Base-by-base conservation (phyloP, 2,329 filamentous ascomycete genomes). In the Tolypocladium sp. region DNA sequence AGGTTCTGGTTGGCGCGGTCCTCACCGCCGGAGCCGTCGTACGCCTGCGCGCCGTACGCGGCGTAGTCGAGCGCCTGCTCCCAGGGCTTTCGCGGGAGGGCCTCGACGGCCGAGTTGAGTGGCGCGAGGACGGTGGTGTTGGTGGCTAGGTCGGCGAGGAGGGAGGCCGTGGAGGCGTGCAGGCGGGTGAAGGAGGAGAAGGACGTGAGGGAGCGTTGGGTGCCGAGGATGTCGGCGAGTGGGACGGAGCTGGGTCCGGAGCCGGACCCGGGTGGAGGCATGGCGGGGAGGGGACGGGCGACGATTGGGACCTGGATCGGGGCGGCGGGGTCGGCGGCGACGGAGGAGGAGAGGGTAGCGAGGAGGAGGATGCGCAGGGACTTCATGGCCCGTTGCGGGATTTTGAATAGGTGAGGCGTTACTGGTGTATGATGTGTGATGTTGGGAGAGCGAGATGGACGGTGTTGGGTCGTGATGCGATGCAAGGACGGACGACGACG, bases 111-210 rank as follows among this genome's bases (percentile, higher is more conserved):
- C 22, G 83, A 85, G 78, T 99, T 97, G 58, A 90, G 77, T 0
- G 94, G 94, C 6, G 92, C 93, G 3, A 97, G 84, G 30, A 97
- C 86, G 2, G 92, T 97, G 20, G 90, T 90, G 70, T 93, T 92
- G 60, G 81, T 74, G 1, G 76, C 69, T 0, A 79, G 73, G 69
- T 91, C 82, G 65, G 89, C 83, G 17, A 97, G 82, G 1, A 90
- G 88, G 27, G 77, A 75, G 12, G 85, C 82, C 25, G 92, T 80
- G n/a, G 80, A 75, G 54, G 86, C 82, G 66, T 92, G 85, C 69
- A 93, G 88, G 60, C 92, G 85, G 6, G 88, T 87, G 68, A 96
- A 85, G 49, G 86, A 86, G 37, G 91, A 89, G 74, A 97, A 97
- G 65, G 92, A 87, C 63, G 91, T 92, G 70, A 96, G 89, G 61